Evolutionary conservation across 2,329 filamentous ascomycete species (phyloP).

Genomic region (Westerdykella ornata): DNA sequence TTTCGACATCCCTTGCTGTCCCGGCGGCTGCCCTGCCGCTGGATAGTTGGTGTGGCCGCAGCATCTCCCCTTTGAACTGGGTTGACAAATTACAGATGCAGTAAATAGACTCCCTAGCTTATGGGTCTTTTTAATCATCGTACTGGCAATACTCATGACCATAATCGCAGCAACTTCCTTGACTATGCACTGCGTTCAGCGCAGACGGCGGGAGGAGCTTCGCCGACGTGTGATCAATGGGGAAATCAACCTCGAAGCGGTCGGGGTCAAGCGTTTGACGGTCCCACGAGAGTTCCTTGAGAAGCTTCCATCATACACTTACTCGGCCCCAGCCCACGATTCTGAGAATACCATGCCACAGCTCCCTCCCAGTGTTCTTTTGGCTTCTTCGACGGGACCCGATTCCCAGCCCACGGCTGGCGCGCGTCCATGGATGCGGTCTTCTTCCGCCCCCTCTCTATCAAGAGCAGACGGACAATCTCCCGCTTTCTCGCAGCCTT

Average conservation of each 20-base stretch:
- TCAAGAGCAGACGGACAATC: conserved; percentile 8
- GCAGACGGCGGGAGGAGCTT: conserved; percentile 60
- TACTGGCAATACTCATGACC: conserved; percentile 63
- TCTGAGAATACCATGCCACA: conserved; percentile 15
- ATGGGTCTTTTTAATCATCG: conserved; percentile 69
- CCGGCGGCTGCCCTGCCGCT: not conserved
- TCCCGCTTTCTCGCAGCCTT: conserved; percentile 59
- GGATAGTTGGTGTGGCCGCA: not conserved
- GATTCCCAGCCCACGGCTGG: conserved; percentile 15
- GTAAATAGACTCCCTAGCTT: conserved; percentile 60
- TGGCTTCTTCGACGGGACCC: not conserved
- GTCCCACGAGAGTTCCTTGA: conserved; percentile 67
- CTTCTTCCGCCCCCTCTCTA: conserved; percentile 17
- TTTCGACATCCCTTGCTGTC: not conserved
- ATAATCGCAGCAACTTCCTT: conserved; percentile 62
- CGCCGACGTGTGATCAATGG: conserved; percentile 65
- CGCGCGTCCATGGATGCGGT: conserved; percentile 9
- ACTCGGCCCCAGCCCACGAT: conserved; percentile 39
- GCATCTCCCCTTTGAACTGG: conserved; percentile 5
- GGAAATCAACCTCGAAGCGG: conserved; percentile 76
- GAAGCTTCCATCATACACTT: conserved; percentile 71
- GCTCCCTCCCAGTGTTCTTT: conserved; percentile 5
- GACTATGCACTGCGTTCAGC: conserved; percentile 71
- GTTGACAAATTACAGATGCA: conserved; percentile 31
- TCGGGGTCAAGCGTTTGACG: conserved; percentile 75